phyloP scores from a whole-genome alignment of 1,284 basidiomycete species.

The Tylopilus sp. region DNA sequence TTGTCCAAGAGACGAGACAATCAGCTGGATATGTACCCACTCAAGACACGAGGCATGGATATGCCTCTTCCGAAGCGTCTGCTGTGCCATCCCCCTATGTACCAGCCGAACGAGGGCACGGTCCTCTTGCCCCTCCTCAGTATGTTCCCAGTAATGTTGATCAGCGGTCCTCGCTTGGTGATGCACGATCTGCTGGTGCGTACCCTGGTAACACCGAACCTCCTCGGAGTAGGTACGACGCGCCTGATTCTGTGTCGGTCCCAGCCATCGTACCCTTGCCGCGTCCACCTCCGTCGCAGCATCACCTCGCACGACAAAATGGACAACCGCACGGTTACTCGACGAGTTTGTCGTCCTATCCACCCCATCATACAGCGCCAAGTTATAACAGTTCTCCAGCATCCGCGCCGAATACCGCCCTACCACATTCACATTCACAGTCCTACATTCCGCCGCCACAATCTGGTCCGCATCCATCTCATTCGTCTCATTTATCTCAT shows the following conservation, averaged over 20 bases:
- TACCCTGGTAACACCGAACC: slow-evolving; percentile 18
- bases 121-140: slow-evolving; percentile 12
- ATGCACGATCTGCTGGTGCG: slow-evolving; percentile 23
- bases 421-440: slow-evolving; percentile 24
- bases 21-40: slow-evolving; percentile 20
- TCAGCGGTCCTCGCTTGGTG: slow-evolving; percentile 25
- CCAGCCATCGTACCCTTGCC: slow-evolving; percentile 19
- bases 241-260: slow-evolving; percentile 17
- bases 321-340: slow-evolving; percentile 22
- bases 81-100: slow-evolving; percentile 17
- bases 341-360: slow-evolving; percentile 17
- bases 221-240: slow-evolving; percentile 16
- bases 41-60: slow-evolving; percentile 25
- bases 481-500: slow-evolving; percentile 21
- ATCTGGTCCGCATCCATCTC: slow-evolving; percentile 17
- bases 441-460: slow-evolving; percentile 20
- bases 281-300: slow-evolving; percentile 21
- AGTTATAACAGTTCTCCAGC: slow-evolving; percentile 17
- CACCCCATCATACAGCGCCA: slow-evolving; percentile 17
- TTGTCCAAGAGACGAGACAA: slow-evolving; percentile 23
- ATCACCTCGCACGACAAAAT: slow-evolving; percentile 22
- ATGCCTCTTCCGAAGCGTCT: slow-evolving; percentile 20
- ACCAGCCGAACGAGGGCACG: slow-evolving; percentile 23
- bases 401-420: slow-evolving; percentile 3
- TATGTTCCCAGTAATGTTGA: slow-evolving; percentile 20